phyloP scores from a whole-genome alignment of 257 asterid genomes.

The Nicotiana tomentosiformis region DNA sequence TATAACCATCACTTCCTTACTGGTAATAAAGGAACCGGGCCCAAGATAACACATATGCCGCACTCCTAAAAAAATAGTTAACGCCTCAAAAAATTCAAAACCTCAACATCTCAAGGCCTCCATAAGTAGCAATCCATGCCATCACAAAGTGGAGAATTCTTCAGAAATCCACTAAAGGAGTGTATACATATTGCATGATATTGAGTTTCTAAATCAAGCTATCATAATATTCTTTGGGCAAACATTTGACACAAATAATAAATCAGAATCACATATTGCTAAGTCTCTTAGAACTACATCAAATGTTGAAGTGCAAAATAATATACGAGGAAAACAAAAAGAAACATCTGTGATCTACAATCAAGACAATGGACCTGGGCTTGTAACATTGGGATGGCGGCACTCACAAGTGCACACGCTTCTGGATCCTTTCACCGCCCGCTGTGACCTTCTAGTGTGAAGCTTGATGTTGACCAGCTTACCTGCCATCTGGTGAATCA shows the following conservation, averaged over 20 bases:
- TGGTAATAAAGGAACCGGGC: background rate
- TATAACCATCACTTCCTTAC: background rate
- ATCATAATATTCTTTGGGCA: background rate
- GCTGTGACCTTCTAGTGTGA: constrained; percentile 73
- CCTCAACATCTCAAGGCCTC: background rate
- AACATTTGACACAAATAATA: background rate
- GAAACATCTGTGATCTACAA: constrained; percentile 8
- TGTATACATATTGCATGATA: background rate
- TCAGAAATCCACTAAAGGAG: background rate
- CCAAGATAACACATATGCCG: background rate
- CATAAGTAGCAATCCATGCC: background rate
- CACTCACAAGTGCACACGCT: constrained; percentile 74
- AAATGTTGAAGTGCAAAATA: background rate
- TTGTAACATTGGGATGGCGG: constrained; percentile 60
- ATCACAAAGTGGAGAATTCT: background rate
- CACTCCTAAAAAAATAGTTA: background rate
- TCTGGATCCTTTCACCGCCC: constrained; percentile 83
- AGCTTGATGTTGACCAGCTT: constrained; percentile 85
- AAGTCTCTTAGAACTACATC: background rate
- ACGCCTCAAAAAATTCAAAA: background rate
- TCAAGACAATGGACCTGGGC: constrained; percentile 36
- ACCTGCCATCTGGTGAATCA: constrained; percentile 66
- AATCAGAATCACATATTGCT: background rate
- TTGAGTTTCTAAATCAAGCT: background rate
- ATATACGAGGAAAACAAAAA: background rate